Evolutionary conservation across 768 basidiomycete species (phyloP), one percentile per base, ranked within the genome.

Genomic region (Kockovaella imperatae): DNA sequence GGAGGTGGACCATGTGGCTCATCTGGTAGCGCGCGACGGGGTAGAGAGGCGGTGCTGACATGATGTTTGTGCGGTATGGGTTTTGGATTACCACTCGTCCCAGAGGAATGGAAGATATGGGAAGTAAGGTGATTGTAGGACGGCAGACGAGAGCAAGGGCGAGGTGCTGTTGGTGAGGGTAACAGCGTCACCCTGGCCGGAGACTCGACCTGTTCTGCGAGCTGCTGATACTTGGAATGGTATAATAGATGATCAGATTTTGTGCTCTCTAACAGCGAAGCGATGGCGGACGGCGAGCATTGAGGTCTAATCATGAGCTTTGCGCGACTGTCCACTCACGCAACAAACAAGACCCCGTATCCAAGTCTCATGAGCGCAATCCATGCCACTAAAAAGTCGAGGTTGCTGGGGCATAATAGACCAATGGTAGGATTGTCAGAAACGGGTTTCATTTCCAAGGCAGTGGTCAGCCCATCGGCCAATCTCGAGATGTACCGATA

Each of bases 51-150:
- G 17, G 64, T 59, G 72, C 73, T 47, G 67, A 53, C 34, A 59
- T 57, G 24, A 75, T 76, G 21, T 72, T 74, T 60, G 73, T 64
- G 45, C 2, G 61, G 59, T 30, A 68, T 68, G 1, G 62, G 64
- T 49, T 69, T 79, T 1, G 78, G 78, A 42, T 72, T 76, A 1
- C 78, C 79, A 11, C 79, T 79, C 42, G 75, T 59, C 24, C 77
- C 77, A 2, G 73, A 74, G 4, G 75, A 75, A 52, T 78, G 77
- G 41, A 78, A 68, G 50, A 68, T 31, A 39, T 68, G 66, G 3
- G 66, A 68, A n/a, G 56, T 40, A 0, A 51, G 35, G 13, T 56
- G 35, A 11, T 20, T 13, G 36, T 10, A 59, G 57, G 13, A 45
- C 31, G n/a, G 2, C 11, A 17, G 4, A 17, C 15, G 63, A 70